These are phyloP conservation scores for Debaryomycetaceae sp. DNA, from an alignment of 1,139 yeast species.

Conservation along the genomic window DNA sequence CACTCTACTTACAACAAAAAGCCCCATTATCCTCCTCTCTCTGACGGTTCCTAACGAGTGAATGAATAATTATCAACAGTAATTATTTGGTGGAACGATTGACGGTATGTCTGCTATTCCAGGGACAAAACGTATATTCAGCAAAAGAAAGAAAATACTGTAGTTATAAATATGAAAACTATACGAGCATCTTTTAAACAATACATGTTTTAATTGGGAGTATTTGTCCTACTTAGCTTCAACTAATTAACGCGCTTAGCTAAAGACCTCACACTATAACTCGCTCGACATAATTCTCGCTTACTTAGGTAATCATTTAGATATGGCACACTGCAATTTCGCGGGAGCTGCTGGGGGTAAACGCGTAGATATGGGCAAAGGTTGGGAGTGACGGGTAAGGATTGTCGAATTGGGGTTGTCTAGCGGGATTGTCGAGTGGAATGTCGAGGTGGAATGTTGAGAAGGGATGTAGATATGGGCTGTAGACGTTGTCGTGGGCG, in stretches of 20 bases:
- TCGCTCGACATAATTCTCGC: background rate
- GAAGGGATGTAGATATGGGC: no score
- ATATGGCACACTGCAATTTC: background rate
- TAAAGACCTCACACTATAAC: background rate
- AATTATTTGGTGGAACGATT: background rate
- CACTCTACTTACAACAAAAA: constrained; percentile 4
- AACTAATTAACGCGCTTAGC: background rate
- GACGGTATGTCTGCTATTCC: background rate
- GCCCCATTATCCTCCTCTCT: constrained; percentile 3
- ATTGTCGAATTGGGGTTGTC: no score
- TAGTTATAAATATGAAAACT: background rate
- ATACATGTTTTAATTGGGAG: background rate
- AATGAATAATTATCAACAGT: background rate
- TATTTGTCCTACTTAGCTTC: background rate
- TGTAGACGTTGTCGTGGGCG: no score
- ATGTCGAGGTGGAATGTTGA: no score
- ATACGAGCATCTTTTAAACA: background rate
- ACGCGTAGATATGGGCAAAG: no score
- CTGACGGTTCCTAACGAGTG: background rate
- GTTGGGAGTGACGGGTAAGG: no score
- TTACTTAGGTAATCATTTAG: background rate
- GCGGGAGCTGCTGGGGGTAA: no score
- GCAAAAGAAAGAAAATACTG: background rate
- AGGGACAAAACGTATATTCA: background rate
- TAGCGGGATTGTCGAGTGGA: no score